phyloP scores from a whole-genome alignment of 805 yeast species.

The Alloascoidea africana region DNA sequence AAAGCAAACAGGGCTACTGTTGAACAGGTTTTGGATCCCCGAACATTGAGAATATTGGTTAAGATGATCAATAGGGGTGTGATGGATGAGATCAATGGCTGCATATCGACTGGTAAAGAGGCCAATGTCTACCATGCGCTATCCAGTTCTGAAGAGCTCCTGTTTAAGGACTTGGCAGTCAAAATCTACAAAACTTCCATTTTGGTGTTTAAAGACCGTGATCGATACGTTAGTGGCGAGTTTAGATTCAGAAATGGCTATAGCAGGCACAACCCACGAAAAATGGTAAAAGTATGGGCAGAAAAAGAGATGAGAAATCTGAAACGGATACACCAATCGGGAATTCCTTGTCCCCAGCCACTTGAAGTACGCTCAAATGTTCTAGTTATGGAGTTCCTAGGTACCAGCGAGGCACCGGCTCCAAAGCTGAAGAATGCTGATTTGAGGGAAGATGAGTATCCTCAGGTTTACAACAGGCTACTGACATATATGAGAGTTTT shows the following conservation, averaged over 20 bases:
- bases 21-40: conserved; percentile 91
- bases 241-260: conserved; percentile 79
- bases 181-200: conserved; percentile 95
- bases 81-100: conserved; percentile 78
- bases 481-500: conserved; percentile 72
- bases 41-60: conserved; percentile 72
- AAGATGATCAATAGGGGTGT: conserved; percentile 75
- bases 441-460: conserved; percentile 51
- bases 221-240: conserved; percentile 92
- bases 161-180: conserved; percentile 54
- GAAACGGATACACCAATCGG: conserved; percentile 62
- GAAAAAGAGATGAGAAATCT: conserved; percentile 92
- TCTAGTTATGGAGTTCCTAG: conserved; percentile 86
- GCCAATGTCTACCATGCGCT: conserved; percentile 92
- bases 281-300: conserved; percentile 97
- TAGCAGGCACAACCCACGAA: conserved; percentile 81
- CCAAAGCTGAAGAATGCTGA: conserved; percentile 81
- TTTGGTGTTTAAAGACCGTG: conserved; percentile 92
- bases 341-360: conserved; percentile 92
- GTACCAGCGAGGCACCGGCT: conserved; percentile 64
- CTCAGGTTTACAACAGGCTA: conserved; percentile 60
- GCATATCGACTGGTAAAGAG: conserved; percentile 93
- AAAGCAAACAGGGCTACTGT: conserved; percentile 92
- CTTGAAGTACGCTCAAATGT: conserved; percentile 80
- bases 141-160: conserved; percentile 15